Conservation (phyloP, 1,284 basidiomycete species). For the Sutorius eximius region DNA sequence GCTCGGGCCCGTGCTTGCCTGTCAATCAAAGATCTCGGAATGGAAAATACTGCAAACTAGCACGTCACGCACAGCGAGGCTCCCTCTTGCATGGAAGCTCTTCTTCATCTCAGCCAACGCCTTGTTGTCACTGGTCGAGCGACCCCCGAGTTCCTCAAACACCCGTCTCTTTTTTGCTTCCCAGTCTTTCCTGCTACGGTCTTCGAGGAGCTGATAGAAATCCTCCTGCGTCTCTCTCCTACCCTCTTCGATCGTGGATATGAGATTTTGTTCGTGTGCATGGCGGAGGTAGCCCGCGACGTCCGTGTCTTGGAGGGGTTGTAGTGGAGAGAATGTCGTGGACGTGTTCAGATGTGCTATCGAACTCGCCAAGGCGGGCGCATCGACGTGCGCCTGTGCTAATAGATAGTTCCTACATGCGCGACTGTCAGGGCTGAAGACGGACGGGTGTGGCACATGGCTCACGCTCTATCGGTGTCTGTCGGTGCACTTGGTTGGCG, state of each 20-base stretch:
- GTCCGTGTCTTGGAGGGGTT: slow-evolving; percentile 89
- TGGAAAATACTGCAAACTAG: background rate
- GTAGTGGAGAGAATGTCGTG: slow-evolving; percentile 85
- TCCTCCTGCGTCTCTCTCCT: slow-evolving; percentile 83
- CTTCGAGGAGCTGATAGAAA: slow-evolving; percentile 80
- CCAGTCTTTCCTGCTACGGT: slow-evolving; percentile 81
- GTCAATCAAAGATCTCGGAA: slow-evolving; percentile 11
- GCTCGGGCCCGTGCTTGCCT: slow-evolving; percentile 55
- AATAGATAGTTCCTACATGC: slow-evolving; percentile 75
- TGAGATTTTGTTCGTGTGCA: slow-evolving; percentile 91
- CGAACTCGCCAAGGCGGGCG: slow-evolving; percentile 72
- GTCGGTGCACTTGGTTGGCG: slow-evolving; percentile 61
- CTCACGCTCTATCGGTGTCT: slow-evolving; percentile 75
- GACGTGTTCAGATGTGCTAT: slow-evolving; percentile 82
- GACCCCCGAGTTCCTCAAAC: slow-evolving; percentile 84
- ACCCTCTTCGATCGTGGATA: slow-evolving; percentile 91
- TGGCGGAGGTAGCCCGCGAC: slow-evolving; percentile 87
- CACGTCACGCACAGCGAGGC: slow-evolving; percentile 47
- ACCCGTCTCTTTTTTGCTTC: slow-evolving; percentile 86
- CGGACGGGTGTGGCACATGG: slow-evolving; percentile 17
- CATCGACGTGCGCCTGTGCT: slow-evolving; percentile 89
- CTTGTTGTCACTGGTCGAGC: slow-evolving; percentile 53
- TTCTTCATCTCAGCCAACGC: slow-evolving; percentile 60
- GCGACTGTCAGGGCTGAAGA: background rate
- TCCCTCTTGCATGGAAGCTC: slow-evolving; percentile 56